phyloP scores from a whole-genome alignment of 2,329 filamentous ascomycete genomes.

The Beauveria sp. region DNA sequence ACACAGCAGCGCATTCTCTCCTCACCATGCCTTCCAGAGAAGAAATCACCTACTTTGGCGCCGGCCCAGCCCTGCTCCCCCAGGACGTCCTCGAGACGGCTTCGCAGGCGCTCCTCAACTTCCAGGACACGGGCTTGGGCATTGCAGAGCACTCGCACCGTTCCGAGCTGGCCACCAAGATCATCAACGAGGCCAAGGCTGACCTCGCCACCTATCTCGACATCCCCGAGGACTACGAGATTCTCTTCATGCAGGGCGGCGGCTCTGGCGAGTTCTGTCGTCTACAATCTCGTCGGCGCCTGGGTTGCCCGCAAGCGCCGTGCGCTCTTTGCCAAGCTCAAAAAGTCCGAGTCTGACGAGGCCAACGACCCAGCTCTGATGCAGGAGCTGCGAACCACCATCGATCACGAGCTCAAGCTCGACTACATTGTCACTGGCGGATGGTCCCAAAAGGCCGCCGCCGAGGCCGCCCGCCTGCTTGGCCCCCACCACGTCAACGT shows the following conservation, averaged over 20 bases:
- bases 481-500: slow-evolving; percentile 77
- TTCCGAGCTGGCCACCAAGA: slow-evolving; percentile 66
- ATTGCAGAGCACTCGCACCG: slow-evolving; percentile 83
- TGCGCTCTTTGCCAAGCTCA: slow-evolving; percentile 49
- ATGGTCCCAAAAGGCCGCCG: slow-evolving; percentile 80
- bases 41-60: slow-evolving; percentile 80
- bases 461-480: slow-evolving; percentile 72
- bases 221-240: slow-evolving; percentile 78
- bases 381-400: slow-evolving; percentile 52
- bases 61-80: slow-evolving; percentile 80
- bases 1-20: background rate
- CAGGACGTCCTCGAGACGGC: slow-evolving; percentile 73
- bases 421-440: slow-evolving; percentile 89
- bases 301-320: slow-evolving; percentile 69
- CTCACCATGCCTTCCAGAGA: slow-evolving; percentile 59
- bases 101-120: slow-evolving; percentile 72
- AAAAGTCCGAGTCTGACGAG: slow-evolving; percentile 39
- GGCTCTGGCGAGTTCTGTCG: slow-evolving; percentile 79
- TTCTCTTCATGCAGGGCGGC: slow-evolving; percentile 82
- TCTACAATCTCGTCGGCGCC: slow-evolving; percentile 75
- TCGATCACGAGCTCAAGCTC: slow-evolving; percentile 65
- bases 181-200: slow-evolving; percentile 72
- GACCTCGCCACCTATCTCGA: slow-evolving; percentile 68
- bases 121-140: slow-evolving; percentile 71
- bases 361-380: slow-evolving; percentile 44